phyloP scores from a whole-genome alignment of 1,284 basidiomycete species.

The Papiliotrema flavescens region DNA sequence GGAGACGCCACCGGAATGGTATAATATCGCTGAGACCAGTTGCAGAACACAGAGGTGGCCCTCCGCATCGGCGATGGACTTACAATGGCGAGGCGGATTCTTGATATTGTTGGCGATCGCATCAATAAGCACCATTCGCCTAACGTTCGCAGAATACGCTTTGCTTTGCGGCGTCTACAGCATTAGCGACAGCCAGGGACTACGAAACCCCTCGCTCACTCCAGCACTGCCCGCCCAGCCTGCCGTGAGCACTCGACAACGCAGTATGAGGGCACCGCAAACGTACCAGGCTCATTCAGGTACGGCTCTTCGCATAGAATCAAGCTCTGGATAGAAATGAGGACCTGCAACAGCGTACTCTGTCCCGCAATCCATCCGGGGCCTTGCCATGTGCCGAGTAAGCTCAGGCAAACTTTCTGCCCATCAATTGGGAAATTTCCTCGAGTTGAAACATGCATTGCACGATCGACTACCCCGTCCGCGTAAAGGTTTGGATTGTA shows the following conservation, averaged over 20 bases:
- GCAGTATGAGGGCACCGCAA: neutral
- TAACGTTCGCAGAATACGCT: constrained; percentile 66
- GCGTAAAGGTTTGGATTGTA: constrained; percentile 90
- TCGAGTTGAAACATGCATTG: neutral
- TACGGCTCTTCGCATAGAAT: constrained; percentile 86
- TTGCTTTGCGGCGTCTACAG: constrained; percentile 55
- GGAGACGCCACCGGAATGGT: no score
- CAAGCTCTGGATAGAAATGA: constrained; percentile 88
- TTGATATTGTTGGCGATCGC: constrained; percentile 71
- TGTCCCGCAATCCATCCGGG: constrained; percentile 84
- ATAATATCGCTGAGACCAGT: no score
- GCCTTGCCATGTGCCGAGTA: constrained; percentile 84
- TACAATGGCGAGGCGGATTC: constrained; percentile 58
- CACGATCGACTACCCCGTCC: constrained; percentile 52
- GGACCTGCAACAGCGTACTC: constrained; percentile 74
- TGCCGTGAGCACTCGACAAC: neutral
- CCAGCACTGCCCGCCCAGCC: constrained; percentile 62
- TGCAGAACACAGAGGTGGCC: no score
- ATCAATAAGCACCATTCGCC: constrained; percentile 80
- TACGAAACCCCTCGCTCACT: constrained; percentile 62
- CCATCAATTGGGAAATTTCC: constrained; percentile 54
- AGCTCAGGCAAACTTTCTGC: constrained; percentile 78
- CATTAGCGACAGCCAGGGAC: no score
- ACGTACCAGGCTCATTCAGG: constrained; percentile 70
- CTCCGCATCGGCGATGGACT: constrained; percentile 13